Base-by-base conservation (phyloP, 2,329 filamentous ascomycete species). In the Exophiala lecanii-corni region DNA sequence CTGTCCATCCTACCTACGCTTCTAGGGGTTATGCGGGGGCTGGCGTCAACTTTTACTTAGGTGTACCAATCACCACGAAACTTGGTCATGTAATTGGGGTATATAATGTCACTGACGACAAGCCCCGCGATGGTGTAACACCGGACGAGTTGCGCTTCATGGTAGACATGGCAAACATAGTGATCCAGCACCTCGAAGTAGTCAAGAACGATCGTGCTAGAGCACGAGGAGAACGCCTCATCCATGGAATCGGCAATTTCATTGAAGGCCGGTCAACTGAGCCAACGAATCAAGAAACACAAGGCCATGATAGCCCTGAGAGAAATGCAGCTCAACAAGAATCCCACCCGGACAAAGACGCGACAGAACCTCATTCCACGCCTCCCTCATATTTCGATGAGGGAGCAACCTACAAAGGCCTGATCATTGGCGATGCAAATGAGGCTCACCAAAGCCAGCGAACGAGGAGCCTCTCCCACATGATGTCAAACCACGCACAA, bases 111-210 rank as follows among this genome's bases (percentile, higher is more conserved):
- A 63, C 80, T 2, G 79, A 83, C 51, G 71, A 75, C 32, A 66
- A 68, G n/a, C 71, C 75, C 0, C 72, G 76, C 31, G 55, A 72
- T 31, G 73, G 72, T 0, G 55, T 84, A 13, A 63, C 62, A 9
- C 55, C 65, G 0, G 66, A 66, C 6, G 72, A 79, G 37, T 49
- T 73, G 2, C 65, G 69, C 16, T 80, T 78, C 36, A 63, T 84
- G 57, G 69, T 73, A 32, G 77, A 78, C 30, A 68, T 82, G 61
- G 67, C 73, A 0, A 63, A 64, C 13, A 73, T 77, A 3, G 68
- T 79, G 3, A 78, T 80, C 64, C 72, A 79, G 26, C 79, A 83
- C 44, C 59, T 85, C 6, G 78, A 80, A 61, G 74, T 69, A 66
- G 75, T 66, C 33, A 69, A 71, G 50, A 70, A 66, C 48, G 72